Evolutionary conservation across 805 yeast species (phyloP).

Genomic region (Kodamaea laetipori): DNA sequence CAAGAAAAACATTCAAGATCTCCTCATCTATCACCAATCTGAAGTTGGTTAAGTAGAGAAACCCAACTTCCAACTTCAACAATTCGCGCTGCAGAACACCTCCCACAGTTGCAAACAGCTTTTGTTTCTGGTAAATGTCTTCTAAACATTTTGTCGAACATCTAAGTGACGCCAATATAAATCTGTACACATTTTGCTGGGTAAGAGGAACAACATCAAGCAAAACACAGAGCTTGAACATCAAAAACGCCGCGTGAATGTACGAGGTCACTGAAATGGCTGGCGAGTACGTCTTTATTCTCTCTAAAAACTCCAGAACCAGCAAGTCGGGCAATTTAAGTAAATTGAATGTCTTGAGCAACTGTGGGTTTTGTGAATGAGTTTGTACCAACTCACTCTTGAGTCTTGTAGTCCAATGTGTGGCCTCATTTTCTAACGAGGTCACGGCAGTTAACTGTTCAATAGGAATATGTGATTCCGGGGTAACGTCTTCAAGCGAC

Average conservation of each 20-base stretch:
- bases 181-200: constrained; percentile 40
- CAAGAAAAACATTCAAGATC: constrained; percentile 34
- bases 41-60: constrained; percentile 52
- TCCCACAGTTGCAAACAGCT: constrained; percentile 45
- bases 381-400: constrained; percentile 23
- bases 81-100: constrained; percentile 49
- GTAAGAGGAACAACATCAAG: constrained; percentile 36
- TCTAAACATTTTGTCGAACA: constrained; percentile 45
- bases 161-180: constrained; percentile 41
- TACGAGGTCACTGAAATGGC: constrained; percentile 42
- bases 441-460: constrained; percentile 23
- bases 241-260: constrained; percentile 41
- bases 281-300: constrained; percentile 43
- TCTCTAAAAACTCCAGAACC: constrained; percentile 35
- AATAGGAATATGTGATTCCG: constrained; percentile 20
- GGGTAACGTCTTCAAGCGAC: constrained; percentile 12
- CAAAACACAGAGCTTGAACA: constrained; percentile 37
- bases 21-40: constrained; percentile 46
- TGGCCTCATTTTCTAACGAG: constrained; percentile 17
- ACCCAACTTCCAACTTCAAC: constrained; percentile 50
- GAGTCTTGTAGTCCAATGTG: constrained; percentile 19
- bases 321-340: constrained; percentile 37
- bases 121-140: constrained; percentile 47
- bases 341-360: constrained; percentile 35
- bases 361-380: constrained; percentile 28